These are phyloP conservation scores for Fusarium sterilihyphosum DNA, from an alignment of 2,329 filamentous ascomycete species.

Conservation along the genomic window DNA sequence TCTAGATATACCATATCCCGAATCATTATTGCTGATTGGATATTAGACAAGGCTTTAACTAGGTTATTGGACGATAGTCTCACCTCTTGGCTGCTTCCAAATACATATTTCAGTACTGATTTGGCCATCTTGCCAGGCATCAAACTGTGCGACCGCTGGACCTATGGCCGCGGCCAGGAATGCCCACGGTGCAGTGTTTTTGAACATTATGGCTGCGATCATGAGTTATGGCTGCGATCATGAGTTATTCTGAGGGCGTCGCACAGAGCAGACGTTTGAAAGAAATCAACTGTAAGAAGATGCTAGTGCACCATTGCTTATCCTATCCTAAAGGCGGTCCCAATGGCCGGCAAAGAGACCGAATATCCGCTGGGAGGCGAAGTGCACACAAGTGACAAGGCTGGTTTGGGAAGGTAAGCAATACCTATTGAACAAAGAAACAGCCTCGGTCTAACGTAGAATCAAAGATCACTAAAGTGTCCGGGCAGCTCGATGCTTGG, in stretches of 20 bases:
- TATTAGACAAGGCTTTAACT: constrained; percentile 30
- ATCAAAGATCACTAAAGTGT: constrained; percentile 9
- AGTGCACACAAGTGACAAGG: background rate
- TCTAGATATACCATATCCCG: constrained; percentile 73
- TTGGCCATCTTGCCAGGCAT: constrained; percentile 60
- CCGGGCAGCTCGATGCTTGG: constrained; percentile 4
- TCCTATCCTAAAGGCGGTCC: constrained; percentile 3
- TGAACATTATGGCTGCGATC: constrained; percentile 32
- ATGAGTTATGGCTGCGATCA: constrained; percentile 2
- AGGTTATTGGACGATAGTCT: background rate
- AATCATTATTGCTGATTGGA: constrained; percentile 61
- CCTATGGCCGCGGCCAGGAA: constrained; percentile 28
- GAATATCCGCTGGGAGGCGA: constrained; percentile 6
- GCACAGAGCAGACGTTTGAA: constrained; percentile 16
- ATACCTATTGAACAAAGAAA: constrained; percentile 18
- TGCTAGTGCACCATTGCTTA: constrained; percentile 38
- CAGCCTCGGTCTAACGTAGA: background rate
- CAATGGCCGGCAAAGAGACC: background rate
- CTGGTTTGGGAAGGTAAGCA: constrained; percentile 15
- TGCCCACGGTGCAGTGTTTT: constrained; percentile 16
- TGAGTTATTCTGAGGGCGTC: constrained; percentile 4
- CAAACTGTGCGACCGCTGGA: constrained; percentile 52
- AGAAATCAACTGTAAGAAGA: constrained; percentile 26
- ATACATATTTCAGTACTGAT: constrained; percentile 68
- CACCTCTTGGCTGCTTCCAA: constrained; percentile 62